phyloP scores from a whole-genome alignment of 345 rosid genomes.

The Eucalyptus regnans region DNA sequence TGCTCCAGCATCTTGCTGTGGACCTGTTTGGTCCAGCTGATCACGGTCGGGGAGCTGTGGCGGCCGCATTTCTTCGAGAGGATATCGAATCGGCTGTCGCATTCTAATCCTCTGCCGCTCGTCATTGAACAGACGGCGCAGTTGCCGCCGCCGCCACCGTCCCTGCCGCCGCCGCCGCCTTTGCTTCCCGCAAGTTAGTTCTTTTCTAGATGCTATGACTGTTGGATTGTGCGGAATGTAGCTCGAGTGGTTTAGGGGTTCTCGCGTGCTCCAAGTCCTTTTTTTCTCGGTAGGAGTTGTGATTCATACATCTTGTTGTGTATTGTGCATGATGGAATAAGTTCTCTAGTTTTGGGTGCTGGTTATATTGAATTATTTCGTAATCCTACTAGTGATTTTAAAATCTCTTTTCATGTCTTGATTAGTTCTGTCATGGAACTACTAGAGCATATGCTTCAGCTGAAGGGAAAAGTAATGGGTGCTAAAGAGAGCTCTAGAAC shows the following conservation, averaged over 20 bases:
- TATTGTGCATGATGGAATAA: background rate
- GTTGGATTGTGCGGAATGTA: background rate
- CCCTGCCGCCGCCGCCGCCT: conserved; percentile 50
- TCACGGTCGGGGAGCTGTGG: conserved; percentile 88
- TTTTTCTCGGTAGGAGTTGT: background rate
- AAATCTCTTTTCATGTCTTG: background rate
- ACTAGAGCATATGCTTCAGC: background rate
- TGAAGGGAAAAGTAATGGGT: background rate
- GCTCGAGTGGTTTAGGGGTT: background rate
- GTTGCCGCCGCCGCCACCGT: conserved; percentile 42
- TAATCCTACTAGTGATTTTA: background rate
- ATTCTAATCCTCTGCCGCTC: conserved; percentile 16
- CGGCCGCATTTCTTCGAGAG: conserved; percentile 45
- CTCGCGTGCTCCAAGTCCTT: background rate
- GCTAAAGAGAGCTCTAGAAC: background rate
- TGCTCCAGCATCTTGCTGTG: conserved; percentile 90
- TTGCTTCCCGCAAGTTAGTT: conserved; percentile 38
- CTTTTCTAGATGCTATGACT: background rate
- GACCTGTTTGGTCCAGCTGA: conserved; percentile 95
- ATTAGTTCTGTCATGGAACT: background rate
- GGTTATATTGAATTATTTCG: background rate
- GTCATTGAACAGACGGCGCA: conserved; percentile 15
- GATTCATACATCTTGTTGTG: background rate
- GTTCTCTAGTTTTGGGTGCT: background rate
- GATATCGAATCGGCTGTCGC: conserved; percentile 33